Evolutionary conservation across 192 early-diverging fungal species (phyloP).

Genomic region (Linnemannia elongata): DNA sequence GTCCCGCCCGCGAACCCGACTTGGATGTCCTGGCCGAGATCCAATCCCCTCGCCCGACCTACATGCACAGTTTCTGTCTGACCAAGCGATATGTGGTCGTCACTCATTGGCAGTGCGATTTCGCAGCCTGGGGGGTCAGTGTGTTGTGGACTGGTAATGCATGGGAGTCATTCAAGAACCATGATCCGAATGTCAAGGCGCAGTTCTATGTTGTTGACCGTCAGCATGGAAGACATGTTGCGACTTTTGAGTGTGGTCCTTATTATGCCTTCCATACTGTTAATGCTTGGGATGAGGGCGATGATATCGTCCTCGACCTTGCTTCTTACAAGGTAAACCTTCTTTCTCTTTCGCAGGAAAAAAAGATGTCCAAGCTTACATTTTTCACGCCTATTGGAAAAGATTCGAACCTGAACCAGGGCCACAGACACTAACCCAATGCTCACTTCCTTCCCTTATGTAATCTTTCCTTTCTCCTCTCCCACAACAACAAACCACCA

Average conservation of each 20-base stretch:
- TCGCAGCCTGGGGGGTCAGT: slow-evolving; percentile 53
- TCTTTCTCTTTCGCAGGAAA: neutral
- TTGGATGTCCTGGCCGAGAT: slow-evolving; percentile 56
- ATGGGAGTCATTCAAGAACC: slow-evolving; percentile 50
- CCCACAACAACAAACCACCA: neutral
- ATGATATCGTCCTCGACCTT: slow-evolving; percentile 60
- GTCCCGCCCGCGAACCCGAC: slow-evolving; percentile 31
- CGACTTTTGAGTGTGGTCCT: slow-evolving; percentile 60
- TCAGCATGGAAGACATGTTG: slow-evolving; percentile 55
- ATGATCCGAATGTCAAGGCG: slow-evolving; percentile 31
- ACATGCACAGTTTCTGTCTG: slow-evolving; percentile 68
- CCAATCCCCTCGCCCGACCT: slow-evolving; percentile 50
- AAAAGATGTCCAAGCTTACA: neutral
- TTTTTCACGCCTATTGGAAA: neutral
- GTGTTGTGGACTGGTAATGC: slow-evolving; percentile 62
- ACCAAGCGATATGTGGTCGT: slow-evolving; percentile 72
- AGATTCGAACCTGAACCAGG: neutral
- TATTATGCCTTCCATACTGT: slow-evolving; percentile 67
- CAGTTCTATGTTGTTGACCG: slow-evolving; percentile 65
- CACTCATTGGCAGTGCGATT: slow-evolving; percentile 62
- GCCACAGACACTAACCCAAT: neutral
- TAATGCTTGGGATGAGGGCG: slow-evolving; percentile 65
- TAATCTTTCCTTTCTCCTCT: neutral
- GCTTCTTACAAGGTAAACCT: slow-evolving; percentile 50
- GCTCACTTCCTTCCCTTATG: neutral